phyloP scores from a whole-genome alignment of 2,329 filamentous ascomycete genomes.

The Trichoderma endophyticum region DNA sequence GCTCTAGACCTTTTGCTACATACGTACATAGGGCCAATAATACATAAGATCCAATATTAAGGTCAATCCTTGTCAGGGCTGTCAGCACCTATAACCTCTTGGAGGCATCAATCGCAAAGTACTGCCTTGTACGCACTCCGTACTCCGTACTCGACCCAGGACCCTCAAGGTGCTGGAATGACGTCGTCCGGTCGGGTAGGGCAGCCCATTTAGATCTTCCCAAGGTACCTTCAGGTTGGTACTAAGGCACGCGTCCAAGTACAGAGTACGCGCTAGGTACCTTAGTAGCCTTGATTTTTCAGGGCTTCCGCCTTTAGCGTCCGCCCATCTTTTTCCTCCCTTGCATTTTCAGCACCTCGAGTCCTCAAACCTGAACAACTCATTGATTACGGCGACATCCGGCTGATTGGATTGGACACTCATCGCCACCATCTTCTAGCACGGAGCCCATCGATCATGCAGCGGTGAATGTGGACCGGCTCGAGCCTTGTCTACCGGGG shows the following conservation, averaged over 20 bases:
- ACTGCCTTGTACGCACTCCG: background rate
- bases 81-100: background rate
- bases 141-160: background rate
- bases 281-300: background rate
- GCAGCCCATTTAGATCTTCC: slow-evolving; percentile 3
- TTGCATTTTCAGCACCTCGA: background rate
- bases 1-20: background rate
- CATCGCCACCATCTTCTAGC: background rate
- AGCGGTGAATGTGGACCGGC: slow-evolving; percentile 5
- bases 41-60: background rate
- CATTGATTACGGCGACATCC: background rate
- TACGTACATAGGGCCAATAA: background rate
- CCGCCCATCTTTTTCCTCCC: background rate
- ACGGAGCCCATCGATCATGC: background rate
- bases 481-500: slow-evolving; percentile 12
- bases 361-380: background rate
- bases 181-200: slow-evolving; percentile 5
- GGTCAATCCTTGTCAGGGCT: background rate
- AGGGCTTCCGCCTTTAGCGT: background rate
- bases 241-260: background rate
- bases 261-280: slow-evolving; percentile 2
- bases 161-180: background rate
- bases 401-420: background rate
- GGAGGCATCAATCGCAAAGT: background rate
- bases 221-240: background rate